These are phyloP conservation scores for Maudiozyma serrabonitensis DNA, from an alignment of 805 yeast species.

Conservation along the genomic window DNA sequence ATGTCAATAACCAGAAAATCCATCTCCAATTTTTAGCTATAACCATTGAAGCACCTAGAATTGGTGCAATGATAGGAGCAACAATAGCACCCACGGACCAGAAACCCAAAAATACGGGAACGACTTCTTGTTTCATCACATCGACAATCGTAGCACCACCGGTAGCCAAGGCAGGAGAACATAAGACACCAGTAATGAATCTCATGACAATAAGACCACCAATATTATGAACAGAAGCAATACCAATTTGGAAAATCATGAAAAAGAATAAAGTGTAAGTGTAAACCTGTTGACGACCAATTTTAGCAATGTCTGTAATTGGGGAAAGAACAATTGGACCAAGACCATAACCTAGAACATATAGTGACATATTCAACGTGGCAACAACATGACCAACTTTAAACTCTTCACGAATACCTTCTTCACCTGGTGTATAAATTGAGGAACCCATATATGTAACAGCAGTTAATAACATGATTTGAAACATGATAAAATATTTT, in stretches of 20 bases:
- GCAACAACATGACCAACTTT: conserved; percentile 36
- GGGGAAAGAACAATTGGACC: conserved; percentile 53
- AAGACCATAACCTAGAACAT: conserved; percentile 50
- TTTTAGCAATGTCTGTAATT: conserved; percentile 40
- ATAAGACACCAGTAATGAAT: conserved; percentile 44
- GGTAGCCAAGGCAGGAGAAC: conserved; percentile 45
- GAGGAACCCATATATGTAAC: conserved; percentile 51
- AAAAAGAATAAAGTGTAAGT: conserved; percentile 37
- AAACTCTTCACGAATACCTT: conserved; percentile 35
- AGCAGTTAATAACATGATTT: conserved; percentile 36
- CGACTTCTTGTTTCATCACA: conserved; percentile 31
- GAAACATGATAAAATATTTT: conserved; percentile 32
- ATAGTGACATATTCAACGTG: conserved; percentile 41
- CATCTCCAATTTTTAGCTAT: conserved; percentile 40
- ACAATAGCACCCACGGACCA: conserved; percentile 46
- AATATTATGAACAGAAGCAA: conserved; percentile 40
- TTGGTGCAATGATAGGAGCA: conserved; percentile 48
- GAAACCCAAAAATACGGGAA: conserved; percentile 37
- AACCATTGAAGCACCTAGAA: conserved; percentile 25
- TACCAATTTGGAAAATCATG: conserved; percentile 43
- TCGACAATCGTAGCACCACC: conserved; percentile 51
- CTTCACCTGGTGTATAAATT: conserved; percentile 41
- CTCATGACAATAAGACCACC: conserved; percentile 41
- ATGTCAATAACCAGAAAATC: conserved; percentile 42
- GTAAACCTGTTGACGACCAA: conserved; percentile 45